Base-by-base conservation (phyloP, 2,329 filamentous ascomycete genomes). In the Botryotinia narcissicola region DNA sequence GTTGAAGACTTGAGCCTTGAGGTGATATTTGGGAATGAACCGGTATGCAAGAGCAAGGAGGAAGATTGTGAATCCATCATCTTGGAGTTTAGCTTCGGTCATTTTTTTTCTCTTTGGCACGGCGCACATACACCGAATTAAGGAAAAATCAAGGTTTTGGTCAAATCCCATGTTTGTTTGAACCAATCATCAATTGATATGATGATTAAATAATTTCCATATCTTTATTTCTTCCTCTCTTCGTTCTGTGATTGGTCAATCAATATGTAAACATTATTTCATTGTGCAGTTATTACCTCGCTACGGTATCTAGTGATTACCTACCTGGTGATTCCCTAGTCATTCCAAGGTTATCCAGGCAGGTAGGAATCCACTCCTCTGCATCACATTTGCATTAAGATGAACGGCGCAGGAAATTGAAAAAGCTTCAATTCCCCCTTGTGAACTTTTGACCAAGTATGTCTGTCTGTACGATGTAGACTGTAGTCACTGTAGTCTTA, bases 361-460 rank as follows among this genome's bases (percentile, higher is more conserved):
- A 54, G 25, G 48, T n/a, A 2, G 25, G 3, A 42, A 42, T 44
- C 61, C 40, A 46, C 40, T 44, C n/a, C 37, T 29, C 22, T 63
- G 61, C 61, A 63, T 63, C 25, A n/a, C 60, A 16, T 42, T 42
- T 63, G 61, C 61, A 63, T 61, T 16, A 20, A 54, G 66, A 60
- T 46, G 35, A 59, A 61, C 68, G 68, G 68, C 68, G 68, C 32
- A 44, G 54, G 60, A 37, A 29, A 29, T 37, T 44, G 25, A 32
- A n/a, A 59, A 70, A 70, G 68, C 68, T 70, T 70, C 5, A 14
- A 51, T 57, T 18, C n/a, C 51, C 51, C 63, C 63, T 48, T 8
- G n/a, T 57, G 14, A 12, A 57, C 37, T 40, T 40, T 40, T 40
- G 2, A 40, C 37, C 37, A 8, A 9, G 37, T 37, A 8, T 37